Percentiles rank a stretch among this genome's conserved stretches.
Conservation (phyloP, 2,329 filamentous ascomycete species). For the Neonectria hederae region DNA sequence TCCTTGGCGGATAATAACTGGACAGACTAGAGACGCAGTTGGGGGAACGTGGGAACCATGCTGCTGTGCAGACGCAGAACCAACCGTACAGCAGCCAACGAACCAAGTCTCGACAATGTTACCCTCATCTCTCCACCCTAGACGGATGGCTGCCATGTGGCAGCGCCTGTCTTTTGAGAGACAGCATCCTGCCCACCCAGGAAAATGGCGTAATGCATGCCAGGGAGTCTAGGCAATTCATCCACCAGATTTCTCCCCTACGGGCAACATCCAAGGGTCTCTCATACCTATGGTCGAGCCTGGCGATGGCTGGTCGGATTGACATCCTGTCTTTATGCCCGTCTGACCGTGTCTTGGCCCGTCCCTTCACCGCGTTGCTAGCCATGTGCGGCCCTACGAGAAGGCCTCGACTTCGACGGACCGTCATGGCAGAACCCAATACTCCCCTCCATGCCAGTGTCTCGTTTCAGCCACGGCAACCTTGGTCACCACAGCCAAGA, state of each 20-base stretch:
- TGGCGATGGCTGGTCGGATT: slow-evolving; percentile 1
- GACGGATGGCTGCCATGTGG: slow-evolving; percentile 22
- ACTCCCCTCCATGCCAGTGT: slow-evolving; percentile 37
- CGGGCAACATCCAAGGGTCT: slow-evolving; percentile 7
- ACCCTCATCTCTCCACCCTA: slow-evolving; percentile 13
- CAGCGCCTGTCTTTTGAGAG: slow-evolving; percentile 9
- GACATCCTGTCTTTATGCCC: slow-evolving; percentile 9
- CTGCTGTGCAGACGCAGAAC: not conserved
- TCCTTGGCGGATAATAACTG: not conserved
- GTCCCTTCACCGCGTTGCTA: not conserved
- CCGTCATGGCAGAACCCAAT: slow-evolving; percentile 16
- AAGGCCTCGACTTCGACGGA: slow-evolving; percentile 21
- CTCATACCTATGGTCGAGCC: slow-evolving; percentile 11
- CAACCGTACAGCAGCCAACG: not conserved
- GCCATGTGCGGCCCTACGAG: not conserved
- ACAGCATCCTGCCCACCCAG: slow-evolving; percentile 12
- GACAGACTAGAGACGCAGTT: not conserved
- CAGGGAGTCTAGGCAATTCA: not conserved
- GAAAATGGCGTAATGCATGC: slow-evolving; percentile 16
- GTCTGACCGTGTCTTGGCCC: slow-evolving; percentile 12
- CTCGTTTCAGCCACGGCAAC: slow-evolving; percentile 37
- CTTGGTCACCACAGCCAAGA: not conserved
- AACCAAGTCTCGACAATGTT: slow-evolving; percentile 3
- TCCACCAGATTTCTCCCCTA: not conserved
- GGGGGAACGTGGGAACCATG: not conserved